phyloP scores from a whole-genome alignment of 305 asterid genomes.

The Solanum chacoense region DNA sequence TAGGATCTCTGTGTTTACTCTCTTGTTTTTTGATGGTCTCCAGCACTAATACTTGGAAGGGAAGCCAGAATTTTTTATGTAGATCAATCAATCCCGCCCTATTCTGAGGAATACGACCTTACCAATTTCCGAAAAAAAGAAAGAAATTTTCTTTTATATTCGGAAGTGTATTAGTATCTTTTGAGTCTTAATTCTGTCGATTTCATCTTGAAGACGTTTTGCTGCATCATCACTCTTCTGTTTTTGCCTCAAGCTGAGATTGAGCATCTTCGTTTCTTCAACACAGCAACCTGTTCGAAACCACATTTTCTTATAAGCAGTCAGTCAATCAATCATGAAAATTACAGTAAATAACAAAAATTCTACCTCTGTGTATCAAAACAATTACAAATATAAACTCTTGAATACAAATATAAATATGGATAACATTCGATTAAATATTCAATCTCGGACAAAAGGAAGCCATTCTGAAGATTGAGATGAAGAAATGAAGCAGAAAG shows the following conservation, averaged over 20 bases:
- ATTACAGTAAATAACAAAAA: neutral
- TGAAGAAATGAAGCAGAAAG: neutral
- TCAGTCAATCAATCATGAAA: neutral
- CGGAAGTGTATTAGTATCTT: conserved; percentile 37
- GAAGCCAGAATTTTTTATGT: neutral
- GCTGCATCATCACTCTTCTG: conserved; percentile 94
- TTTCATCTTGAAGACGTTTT: conserved; percentile 70
- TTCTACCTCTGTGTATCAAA: neutral
- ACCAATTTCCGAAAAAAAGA: neutral
- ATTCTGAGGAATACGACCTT: neutral
- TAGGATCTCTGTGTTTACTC: neutral
- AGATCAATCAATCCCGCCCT: neutral
- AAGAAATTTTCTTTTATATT: neutral
- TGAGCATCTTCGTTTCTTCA: conserved; percentile 93
- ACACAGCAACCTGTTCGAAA: conserved; percentile 51
- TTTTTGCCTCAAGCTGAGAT: conserved; percentile 83
- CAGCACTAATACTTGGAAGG: neutral
- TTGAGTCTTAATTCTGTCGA: conserved; percentile 70
- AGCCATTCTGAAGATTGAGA: neutral
- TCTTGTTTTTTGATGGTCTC: neutral
- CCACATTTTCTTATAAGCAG: neutral
- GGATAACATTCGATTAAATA: neutral
- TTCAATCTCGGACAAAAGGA: neutral
- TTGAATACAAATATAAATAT: neutral
- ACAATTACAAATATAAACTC: neutral